phyloP scores from a whole-genome alignment of 192 early-diverging fungal species.

The Entomortierella chlamydospora region DNA sequence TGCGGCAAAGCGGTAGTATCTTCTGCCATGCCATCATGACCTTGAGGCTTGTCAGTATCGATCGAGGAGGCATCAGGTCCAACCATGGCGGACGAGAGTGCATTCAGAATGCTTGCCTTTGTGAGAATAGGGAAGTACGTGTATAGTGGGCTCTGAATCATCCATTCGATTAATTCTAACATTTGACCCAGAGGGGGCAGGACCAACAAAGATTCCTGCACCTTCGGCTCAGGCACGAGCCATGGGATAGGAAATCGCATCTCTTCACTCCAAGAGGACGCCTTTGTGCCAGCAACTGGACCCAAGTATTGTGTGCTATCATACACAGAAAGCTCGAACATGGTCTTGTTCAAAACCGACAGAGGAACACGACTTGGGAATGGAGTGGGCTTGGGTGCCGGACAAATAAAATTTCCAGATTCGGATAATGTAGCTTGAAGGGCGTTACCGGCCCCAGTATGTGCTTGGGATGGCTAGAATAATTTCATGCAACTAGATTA shows the following conservation, averaged over 20 bases:
- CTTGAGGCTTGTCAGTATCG: conserved; percentile 1
- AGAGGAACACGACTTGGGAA: conserved; percentile 41
- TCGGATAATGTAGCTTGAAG: conserved; percentile 33
- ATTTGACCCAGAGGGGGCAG: conserved; percentile 35
- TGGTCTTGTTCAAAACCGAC: conserved; percentile 48
- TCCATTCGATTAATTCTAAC: conserved; percentile 47
- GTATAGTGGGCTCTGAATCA: conserved; percentile 48
- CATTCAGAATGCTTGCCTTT: conserved; percentile 45
- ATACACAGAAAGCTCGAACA: conserved; percentile 53
- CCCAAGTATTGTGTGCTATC: conserved; percentile 45
- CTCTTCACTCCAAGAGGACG: conserved; percentile 39
- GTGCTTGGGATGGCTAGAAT: background rate
- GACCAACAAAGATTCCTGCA: conserved; percentile 26
- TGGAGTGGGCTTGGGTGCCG: conserved; percentile 16
- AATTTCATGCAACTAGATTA: background rate
- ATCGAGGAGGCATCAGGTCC: conserved; percentile 11
- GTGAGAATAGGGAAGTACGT: conserved; percentile 40
- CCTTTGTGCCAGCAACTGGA: conserved; percentile 42
- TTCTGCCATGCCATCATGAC: background rate
- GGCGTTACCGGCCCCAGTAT: background rate
- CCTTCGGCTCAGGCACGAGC: conserved; percentile 46
- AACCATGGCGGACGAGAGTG: conserved; percentile 25
- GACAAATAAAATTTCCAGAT: conserved; percentile 29
- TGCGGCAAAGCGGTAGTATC: conserved; percentile 17
- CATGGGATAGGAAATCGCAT: conserved; percentile 51